Evolutionary conservation across 176 grass and related monocot genomes (phyloP).

Genomic region (Juncus inflexus): DNA sequence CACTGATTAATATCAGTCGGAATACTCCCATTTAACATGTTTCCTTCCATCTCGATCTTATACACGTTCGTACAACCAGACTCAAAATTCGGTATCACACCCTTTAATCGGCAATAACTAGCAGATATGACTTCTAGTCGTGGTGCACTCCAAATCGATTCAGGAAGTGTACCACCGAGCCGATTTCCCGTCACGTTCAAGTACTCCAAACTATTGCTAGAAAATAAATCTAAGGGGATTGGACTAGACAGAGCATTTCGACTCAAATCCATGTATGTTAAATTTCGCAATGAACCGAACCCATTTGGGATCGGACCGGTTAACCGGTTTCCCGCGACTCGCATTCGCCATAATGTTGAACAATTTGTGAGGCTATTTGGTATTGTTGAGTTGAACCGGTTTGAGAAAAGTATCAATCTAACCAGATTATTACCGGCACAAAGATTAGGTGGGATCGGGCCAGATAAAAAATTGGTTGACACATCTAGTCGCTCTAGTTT

Average conservation of each 20-base stretch:
- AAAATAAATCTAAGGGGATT: conserved; percentile 45
- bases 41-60: conserved; percentile 64
- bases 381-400: conserved; percentile 60
- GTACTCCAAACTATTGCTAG: conserved; percentile 51
- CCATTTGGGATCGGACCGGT: conserved; percentile 57
- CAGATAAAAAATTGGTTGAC: conserved; percentile 68
- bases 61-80: conserved; percentile 64
- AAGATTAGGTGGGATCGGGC: conserved; percentile 45
- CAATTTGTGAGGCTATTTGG: conserved; percentile 55
- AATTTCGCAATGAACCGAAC: conserved; percentile 55
- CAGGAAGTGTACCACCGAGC: conserved; percentile 40
- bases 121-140: conserved; percentile 65
- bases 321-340: conserved; percentile 55
- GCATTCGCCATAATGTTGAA: conserved; percentile 70
- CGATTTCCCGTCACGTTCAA: conserved; percentile 83
- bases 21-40: conserved; percentile 49
- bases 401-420: conserved; percentile 81
- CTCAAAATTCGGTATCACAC: conserved; percentile 54
- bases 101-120: conserved; percentile 38
- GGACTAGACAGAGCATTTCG: conserved; percentile 51
- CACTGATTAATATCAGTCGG: conserved; percentile 51
- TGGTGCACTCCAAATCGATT: conserved; percentile 41
- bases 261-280: conserved; percentile 89
- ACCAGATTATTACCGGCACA: conserved; percentile 55
- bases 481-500: conserved; percentile 64